Percentiles rank a stretch among this genome's conserved stretches.
Evolutionary conservation across 106 monocot species (phyloP).

Genomic region (Agapanthus africanus): DNA sequence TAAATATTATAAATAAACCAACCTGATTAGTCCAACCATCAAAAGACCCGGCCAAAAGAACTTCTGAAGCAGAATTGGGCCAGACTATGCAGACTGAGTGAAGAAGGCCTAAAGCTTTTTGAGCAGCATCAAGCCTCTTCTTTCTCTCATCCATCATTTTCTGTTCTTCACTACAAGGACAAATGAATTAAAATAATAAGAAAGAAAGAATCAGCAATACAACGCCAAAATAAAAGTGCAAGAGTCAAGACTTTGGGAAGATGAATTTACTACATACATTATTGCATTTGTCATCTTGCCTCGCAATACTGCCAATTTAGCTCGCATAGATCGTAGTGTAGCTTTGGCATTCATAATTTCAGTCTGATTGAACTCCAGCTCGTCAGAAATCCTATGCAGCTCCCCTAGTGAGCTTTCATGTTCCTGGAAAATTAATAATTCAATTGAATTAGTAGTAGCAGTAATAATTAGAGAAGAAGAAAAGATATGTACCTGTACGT

Average conservation of each 20-base stretch:
- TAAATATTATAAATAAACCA: too few species aligned
- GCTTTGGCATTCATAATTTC: constrained; percentile 64
- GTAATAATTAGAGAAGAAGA: too few species aligned
- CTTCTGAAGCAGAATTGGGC: constrained; percentile 73
- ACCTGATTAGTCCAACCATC: constrained; percentile 93
- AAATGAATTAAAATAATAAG: neutral
- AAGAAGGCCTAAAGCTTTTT: constrained; percentile 35
- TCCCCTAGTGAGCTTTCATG: constrained; percentile 22
- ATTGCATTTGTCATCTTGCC: constrained; percentile 62
- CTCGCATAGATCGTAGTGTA: constrained; percentile 50
- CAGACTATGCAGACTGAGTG: constrained; percentile 48
- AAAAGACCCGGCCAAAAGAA: constrained; percentile 81
- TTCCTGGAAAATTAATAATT: too few species aligned
- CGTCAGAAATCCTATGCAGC: constrained; percentile 59
- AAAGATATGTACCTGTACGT: too few species aligned
- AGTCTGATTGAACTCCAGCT: constrained; percentile 79
- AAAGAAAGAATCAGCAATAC: neutral
- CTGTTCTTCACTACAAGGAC: constrained; percentile 34
- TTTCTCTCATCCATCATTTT: constrained; percentile 47
- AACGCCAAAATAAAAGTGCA: neutral
- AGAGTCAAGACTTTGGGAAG: neutral
- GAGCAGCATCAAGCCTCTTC: constrained; percentile 40
- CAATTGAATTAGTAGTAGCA: too few species aligned
- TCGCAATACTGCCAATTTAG: constrained; percentile 62
- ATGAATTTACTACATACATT: constrained; percentile 33